Percentiles rank a stretch among this genome's conserved stretches.
Conservation (phyloP, 108 stramenopile genomes). For the Seminavis robusta region DNA sequence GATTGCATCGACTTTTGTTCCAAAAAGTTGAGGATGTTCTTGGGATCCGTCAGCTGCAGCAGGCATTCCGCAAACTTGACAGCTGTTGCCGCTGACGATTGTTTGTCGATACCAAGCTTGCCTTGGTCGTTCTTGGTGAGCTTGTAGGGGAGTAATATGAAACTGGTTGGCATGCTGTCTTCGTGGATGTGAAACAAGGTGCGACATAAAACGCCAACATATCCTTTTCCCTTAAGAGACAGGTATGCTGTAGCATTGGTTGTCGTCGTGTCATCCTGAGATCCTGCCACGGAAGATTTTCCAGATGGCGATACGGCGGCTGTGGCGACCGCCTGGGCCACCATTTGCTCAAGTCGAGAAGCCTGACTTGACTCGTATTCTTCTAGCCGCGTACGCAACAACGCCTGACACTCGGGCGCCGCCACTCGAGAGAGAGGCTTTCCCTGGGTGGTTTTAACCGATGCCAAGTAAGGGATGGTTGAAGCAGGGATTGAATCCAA, state of each 20-base stretch:
- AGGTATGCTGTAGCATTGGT: background rate
- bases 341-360: background rate
- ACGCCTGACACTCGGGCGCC: constrained; percentile 10
- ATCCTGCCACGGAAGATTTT: background rate
- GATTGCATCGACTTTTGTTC: constrained; percentile 28
- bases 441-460: constrained; percentile 15
- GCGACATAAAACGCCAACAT: constrained; percentile 29
- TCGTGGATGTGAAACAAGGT: constrained; percentile 41
- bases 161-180: constrained; percentile 31
- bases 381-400: constrained; percentile 20
- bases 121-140: constrained; percentile 28
- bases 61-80: constrained; percentile 45
- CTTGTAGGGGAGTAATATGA: constrained; percentile 55
- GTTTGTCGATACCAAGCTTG: constrained; percentile 27
- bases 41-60: constrained; percentile 36
- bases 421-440: constrained; percentile 24
- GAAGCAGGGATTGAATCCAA: constrained; percentile 15
- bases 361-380: constrained; percentile 6
- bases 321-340: background rate
- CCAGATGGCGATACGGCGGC: background rate
- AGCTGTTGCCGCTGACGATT: constrained; percentile 31
- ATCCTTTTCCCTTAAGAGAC: constrained; percentile 18
- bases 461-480: constrained; percentile 22
- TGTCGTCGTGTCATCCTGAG: background rate
- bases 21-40: constrained; percentile 23